Conservation (phyloP, 805 yeast genomes). For the Barnettozyma pratensis region DNA sequence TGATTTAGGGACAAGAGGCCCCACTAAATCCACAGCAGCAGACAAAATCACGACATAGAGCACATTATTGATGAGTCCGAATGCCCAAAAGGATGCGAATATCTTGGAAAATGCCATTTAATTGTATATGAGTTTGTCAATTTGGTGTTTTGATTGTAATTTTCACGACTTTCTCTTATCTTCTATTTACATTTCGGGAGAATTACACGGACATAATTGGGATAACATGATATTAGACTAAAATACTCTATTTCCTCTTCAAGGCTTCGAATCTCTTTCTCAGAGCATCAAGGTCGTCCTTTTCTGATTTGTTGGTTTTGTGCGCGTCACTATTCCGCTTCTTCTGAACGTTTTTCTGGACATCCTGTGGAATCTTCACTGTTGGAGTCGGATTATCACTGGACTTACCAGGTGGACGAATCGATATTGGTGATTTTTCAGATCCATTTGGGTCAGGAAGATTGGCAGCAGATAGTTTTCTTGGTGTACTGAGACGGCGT, state of each 20-base stretch:
- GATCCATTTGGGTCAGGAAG: constrained; percentile 15
- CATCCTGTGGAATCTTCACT: constrained; percentile 36
- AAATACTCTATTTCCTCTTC: constrained; percentile 31
- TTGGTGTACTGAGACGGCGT: constrained; percentile 14
- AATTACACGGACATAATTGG: no score
- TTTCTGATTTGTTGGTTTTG: constrained; percentile 22
- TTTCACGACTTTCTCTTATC: not conserved
- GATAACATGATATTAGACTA: not conserved
- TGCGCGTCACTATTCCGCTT: constrained; percentile 22
- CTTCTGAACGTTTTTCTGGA: constrained; percentile 31
- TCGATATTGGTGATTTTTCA: constrained; percentile 35
- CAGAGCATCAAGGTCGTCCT: constrained; percentile 56
- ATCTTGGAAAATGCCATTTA: constrained; percentile 10
- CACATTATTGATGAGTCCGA: constrained; percentile 85
- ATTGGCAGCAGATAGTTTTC: constrained; percentile 17
- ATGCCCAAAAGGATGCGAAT: constrained; percentile 63
- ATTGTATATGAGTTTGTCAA: not conserved
- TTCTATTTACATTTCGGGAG: not conserved
- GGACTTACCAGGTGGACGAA: constrained; percentile 37
- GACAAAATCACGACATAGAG: constrained; percentile 87
- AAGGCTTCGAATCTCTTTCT: constrained; percentile 76
- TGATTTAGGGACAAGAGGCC: constrained; percentile 78
- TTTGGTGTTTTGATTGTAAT: not conserved
- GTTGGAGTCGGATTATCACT: constrained; percentile 35
- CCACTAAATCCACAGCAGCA: constrained; percentile 90